Evolutionary conservation across 2,329 filamentous ascomycete species (phyloP), one percentile per base, ranked within the genome.

Genomic region (Trichoderma sp.): DNA sequence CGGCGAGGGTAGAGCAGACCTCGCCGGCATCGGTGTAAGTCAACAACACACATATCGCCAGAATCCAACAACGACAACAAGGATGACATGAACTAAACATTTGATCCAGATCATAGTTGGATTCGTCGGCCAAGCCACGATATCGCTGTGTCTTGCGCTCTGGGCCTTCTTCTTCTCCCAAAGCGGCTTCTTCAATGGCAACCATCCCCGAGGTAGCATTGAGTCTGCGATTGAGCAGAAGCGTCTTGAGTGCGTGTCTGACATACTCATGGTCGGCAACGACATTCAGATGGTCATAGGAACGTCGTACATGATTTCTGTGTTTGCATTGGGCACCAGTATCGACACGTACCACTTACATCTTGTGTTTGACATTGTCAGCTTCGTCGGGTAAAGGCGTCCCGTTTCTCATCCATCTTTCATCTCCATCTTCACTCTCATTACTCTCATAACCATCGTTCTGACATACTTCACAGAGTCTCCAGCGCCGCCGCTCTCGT

Each of bases 151-250:
- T n/a, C 72, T 80, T 34, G 76, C 79, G 1, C 71, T 74, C n/a
- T 80, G 79, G 77, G 79, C 79, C 43, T 80, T 80, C 72, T 77
- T 80, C 74, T 71, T 80, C 63, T 79, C 79, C 11, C 76, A 75
- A 17, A 73, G 75, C 50, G 76, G 76, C 57, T 74, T 74, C 20
- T 75, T 81, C 39, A 75, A 79, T 47, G 64, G 72, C 74, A 43
- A 70, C 73, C 76, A 77, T 58, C 73, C 76, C 9, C 76, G 78
- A 28, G 79, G 75, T 47, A 78, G 75, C 9, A 57, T 75, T 13
- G 76, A 77, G 70, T 75, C 74, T 68, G 74, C 68, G 23, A 75
- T 78, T 59, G 76, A 79, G 72, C 75, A 74, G 69, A 79, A 78
- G 73, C 76, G 79, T 20, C 73, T 81, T 26, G 74, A 78, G 32